These are phyloP conservation scores for Hypoxylon subgilvum DNA, from an alignment of 495 filamentous ascomycete genomes.

Conservation along the genomic window DNA sequence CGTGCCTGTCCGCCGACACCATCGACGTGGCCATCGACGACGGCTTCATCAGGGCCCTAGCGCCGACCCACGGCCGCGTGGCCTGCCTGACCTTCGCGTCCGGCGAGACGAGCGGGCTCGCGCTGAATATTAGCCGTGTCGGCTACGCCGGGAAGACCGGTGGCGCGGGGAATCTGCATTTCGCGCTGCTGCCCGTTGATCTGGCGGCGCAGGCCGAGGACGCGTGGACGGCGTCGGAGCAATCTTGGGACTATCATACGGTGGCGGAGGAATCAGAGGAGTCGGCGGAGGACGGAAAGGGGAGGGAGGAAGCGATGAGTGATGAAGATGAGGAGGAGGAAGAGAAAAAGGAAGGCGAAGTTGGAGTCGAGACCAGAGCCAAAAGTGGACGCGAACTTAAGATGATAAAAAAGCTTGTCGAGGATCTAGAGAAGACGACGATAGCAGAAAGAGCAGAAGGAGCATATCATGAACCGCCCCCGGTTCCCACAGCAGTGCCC, in stretches of 20 bases:
- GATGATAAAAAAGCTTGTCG: background rate
- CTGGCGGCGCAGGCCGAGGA: background rate
- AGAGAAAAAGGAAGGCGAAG: background rate
- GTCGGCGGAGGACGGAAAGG: background rate
- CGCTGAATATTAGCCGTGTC: slow-evolving; percentile 2
- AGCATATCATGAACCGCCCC: background rate
- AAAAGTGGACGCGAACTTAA: too few relatives aligned
- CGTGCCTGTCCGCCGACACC: background rate
- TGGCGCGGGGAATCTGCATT: slow-evolving; percentile 8
- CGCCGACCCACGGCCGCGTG: background rate
- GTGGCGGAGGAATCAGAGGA: background rate
- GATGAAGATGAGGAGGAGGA: background rate
- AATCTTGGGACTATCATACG: background rate
- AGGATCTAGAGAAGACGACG: background rate
- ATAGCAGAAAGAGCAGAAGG: background rate
- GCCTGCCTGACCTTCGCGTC: slow-evolving; percentile 2
- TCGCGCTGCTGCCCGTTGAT: slow-evolving; percentile 7
- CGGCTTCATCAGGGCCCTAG: slow-evolving; percentile 5
- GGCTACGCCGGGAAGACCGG: background rate
- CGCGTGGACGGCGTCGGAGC: background rate
- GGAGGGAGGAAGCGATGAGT: background rate
- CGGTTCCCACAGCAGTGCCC: background rate
- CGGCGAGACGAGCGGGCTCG: background rate
- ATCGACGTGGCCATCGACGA: background rate
- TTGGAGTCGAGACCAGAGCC: background rate